Conservation (phyloP, 2,329 filamentous ascomycete species). For the Stagonosporopsis chrysanthemi region DNA sequence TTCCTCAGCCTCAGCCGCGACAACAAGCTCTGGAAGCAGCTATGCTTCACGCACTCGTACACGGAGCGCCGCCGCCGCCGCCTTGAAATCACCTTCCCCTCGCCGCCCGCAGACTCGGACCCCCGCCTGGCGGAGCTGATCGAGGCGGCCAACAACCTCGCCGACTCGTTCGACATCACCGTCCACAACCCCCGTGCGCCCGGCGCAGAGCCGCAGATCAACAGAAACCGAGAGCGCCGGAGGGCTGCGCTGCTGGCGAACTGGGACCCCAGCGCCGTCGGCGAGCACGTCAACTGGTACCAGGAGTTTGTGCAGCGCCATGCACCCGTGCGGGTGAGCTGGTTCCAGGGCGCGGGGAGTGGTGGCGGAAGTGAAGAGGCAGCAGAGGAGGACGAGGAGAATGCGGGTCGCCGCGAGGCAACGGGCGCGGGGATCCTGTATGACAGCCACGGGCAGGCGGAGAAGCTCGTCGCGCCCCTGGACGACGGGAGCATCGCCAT, state of each 20-base stretch:
- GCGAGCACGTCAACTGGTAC: conserved; percentile 82
- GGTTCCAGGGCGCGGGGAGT: conserved; percentile 71
- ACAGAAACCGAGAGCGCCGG: conserved; percentile 48
- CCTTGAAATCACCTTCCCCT: conserved; percentile 29
- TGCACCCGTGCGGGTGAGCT: conserved; percentile 75
- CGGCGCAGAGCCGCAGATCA: conserved; percentile 40
- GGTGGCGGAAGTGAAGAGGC: conserved; percentile 50
- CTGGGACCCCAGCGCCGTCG: conserved; percentile 81
- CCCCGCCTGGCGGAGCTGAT: conserved; percentile 54
- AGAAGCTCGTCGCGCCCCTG: conserved; percentile 75
- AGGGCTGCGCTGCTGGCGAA: conserved; percentile 71
- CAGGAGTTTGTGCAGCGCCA: conserved; percentile 86
- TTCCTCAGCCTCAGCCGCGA: conserved; percentile 69
- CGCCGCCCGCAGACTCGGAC: conserved; percentile 41
- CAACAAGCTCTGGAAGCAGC: conserved; percentile 75
- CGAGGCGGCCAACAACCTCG: conserved; percentile 50
- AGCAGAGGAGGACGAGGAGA: conserved; percentile 42
- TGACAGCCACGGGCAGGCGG: conserved; percentile 60
- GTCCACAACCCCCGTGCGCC: conserved; percentile 39
- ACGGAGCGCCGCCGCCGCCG: conserved; percentile 68
- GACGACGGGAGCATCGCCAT: conserved; percentile 88
- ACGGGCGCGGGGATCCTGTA: conserved; percentile 75
- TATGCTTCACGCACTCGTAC: conserved; percentile 53
- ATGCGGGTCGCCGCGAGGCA: conserved; percentile 64
- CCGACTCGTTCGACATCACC: conserved; percentile 32